Base-by-base conservation (phyloP, 1,284 basidiomycete genomes). In the Neolentinus lepideus region DNA sequence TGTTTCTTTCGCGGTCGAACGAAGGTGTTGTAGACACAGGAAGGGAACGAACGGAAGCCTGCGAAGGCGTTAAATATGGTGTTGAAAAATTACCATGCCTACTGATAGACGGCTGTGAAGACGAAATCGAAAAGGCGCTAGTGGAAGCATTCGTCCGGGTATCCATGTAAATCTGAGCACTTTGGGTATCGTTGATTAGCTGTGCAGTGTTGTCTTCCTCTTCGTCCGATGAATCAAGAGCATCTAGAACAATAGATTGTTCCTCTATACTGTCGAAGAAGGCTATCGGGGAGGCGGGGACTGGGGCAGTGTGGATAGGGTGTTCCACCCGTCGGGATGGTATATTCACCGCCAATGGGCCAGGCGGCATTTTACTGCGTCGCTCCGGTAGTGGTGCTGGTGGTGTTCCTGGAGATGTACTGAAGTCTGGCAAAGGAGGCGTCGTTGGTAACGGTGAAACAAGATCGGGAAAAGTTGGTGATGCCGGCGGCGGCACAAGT, bases 181-280 rank as follows among this genome's bases (percentile, higher is more conserved):
- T 59, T 31, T 56, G 58, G 27, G 25, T 56, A n/a, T 57, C 43
- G 35, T 55, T 52, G 33, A 62, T 57, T 29, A 62, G 62, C 29
- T 61, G 59, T n/a, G 67, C 68, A 29, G 70, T 70, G 27, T 76
- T 75, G 45, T 72, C 71, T 16, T 66, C 66, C 70, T 75, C 62
- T 38, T 81, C 80, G 26, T 78, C 78, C 3, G 77, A 78, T 16
- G 78, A 78, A 57, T 86, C 83, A 52, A 86, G 69, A 59, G 84
- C 85, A 62, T 87, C 84, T 78, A 88, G 81, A 21, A 80, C 81
- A 64, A 83, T 83, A n/a, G 79, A 78, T 52, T 85, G 82, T 31
- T 75, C 71, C 62, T 88, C 83, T 54, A 90, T 80, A 58, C 71
- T 78, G 67, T 90, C 87, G 67, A 90, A 90, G 73, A 90, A 90